These are phyloP conservation scores for Kregervanrija delftensis DNA, from an alignment of 805 yeast genomes.

Conservation along the genomic window DNA sequence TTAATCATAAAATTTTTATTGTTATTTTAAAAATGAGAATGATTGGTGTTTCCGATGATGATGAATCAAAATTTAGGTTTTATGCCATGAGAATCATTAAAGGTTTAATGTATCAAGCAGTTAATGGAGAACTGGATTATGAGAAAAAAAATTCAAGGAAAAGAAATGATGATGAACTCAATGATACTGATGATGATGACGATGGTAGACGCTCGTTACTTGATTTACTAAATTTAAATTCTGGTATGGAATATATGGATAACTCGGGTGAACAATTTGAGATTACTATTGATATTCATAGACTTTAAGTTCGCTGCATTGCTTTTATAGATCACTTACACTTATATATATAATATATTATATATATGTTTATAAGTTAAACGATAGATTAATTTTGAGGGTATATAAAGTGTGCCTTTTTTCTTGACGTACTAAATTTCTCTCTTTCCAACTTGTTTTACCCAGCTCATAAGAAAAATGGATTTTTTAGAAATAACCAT, in stretches of 20 bases:
- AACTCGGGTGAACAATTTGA: conserved; percentile 29
- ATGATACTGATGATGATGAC: conserved; percentile 7
- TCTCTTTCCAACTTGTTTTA: too few species aligned
- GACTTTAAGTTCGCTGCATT: conserved; percentile 8
- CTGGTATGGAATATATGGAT: conserved; percentile 23
- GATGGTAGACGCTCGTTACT: conserved; percentile 14
- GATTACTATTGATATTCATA: conserved; percentile 36
- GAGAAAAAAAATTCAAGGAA: too few species aligned
- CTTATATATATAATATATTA: background rate
- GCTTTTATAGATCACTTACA: too few species aligned
- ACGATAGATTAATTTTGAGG: too few species aligned
- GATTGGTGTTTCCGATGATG: conserved; percentile 69
- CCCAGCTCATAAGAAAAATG: too few species aligned
- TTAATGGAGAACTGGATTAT: conserved; percentile 7
- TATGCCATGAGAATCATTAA: conserved; percentile 40
- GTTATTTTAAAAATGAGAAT: conserved; percentile 49
- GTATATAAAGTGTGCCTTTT: too few species aligned
- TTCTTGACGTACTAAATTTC: too few species aligned
- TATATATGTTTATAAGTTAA: background rate
- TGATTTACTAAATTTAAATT: conserved; percentile 19
- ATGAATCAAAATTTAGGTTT: conserved; percentile 50
- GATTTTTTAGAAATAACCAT: too few species aligned
- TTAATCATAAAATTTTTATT: conserved; percentile 53
- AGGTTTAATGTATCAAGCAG: conserved; percentile 23
- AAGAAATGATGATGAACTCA: background rate